Evolutionary conservation across 1,139 yeast species (phyloP).

Genomic region (Zygoascus hellenicus): DNA sequence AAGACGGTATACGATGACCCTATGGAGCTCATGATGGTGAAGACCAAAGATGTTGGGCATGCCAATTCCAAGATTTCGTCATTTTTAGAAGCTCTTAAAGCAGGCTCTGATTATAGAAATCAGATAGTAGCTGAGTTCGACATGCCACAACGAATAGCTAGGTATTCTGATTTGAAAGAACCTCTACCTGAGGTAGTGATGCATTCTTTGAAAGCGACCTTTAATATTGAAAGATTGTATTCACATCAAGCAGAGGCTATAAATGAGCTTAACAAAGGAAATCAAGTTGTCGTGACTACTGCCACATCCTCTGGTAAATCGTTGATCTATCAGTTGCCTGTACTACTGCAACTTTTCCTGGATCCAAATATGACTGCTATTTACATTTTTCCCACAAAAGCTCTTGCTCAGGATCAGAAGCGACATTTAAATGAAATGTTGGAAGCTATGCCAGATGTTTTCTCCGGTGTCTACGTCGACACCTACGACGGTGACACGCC

Average conservation of each 20-base stretch:
- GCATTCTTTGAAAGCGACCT: conserved; percentile 42
- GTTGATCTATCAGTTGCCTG: conserved; percentile 82
- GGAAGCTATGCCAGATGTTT: conserved; percentile 17
- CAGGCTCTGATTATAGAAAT: conserved; percentile 39
- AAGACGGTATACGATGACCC: conserved; percentile 18
- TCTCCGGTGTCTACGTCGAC: conserved; percentile 46
- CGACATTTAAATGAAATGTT: conserved; percentile 65
- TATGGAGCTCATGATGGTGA: conserved; percentile 15
- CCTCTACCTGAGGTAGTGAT: conserved; percentile 44
- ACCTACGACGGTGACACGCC: conserved; percentile 95
- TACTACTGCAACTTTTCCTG: conserved; percentile 45
- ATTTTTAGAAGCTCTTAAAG: conserved; percentile 45
- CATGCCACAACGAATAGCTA: conserved; percentile 43
- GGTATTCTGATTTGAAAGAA: conserved; percentile 39
- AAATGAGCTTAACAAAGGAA: conserved; percentile 42
- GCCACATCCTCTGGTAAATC: conserved; percentile 96
- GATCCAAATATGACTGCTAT: conserved; percentile 65
- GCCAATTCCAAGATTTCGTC: conserved; percentile 35
- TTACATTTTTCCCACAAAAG: conserved; percentile 93
- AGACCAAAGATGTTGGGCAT: not conserved
- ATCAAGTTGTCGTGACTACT: conserved; percentile 79
- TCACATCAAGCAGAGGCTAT: conserved; percentile 79
- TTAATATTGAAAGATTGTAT: conserved; percentile 50
- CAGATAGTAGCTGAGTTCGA: conserved; percentile 52
- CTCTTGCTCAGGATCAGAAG: conserved; percentile 93